Conservation (phyloP, 192 early-diverging fungal genomes). For the Backusella parvicylindrica region DNA sequence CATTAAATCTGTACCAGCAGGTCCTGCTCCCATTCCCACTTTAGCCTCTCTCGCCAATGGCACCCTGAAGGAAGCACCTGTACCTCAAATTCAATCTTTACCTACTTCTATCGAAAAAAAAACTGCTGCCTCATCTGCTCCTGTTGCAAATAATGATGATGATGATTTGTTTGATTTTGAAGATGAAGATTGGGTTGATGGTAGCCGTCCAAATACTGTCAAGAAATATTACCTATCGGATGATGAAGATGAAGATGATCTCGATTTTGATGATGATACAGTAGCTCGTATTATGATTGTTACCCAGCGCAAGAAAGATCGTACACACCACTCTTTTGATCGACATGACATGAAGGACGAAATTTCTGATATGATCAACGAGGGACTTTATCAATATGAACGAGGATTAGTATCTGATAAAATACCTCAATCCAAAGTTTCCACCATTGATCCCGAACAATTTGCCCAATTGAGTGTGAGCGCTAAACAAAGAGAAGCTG, state of each 20-base stretch:
- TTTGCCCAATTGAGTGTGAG: constrained; percentile 49
- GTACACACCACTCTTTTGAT: constrained; percentile 75
- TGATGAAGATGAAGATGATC: constrained; percentile 60
- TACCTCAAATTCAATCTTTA: background rate
- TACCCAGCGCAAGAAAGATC: constrained; percentile 72
- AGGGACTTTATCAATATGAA: constrained; percentile 91
- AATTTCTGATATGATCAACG: constrained; percentile 90
- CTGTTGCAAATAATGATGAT: constrained; percentile 38
- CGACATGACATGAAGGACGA: constrained; percentile 77
- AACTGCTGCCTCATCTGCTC: background rate
- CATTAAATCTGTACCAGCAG: constrained; percentile 14
- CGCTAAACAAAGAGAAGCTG: constrained; percentile 25
- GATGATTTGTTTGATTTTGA: constrained; percentile 81
- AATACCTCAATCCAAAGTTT: constrained; percentile 49
- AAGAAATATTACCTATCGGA: constrained; percentile 44
- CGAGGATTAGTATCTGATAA: constrained; percentile 45
- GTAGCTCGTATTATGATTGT: constrained; percentile 89
- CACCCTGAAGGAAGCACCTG: background rate
- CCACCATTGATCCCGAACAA: constrained; percentile 55
- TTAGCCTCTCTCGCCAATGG: background rate
- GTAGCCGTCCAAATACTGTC: constrained; percentile 37
- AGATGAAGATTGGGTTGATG: constrained; percentile 73
- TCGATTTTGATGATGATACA: constrained; percentile 88
- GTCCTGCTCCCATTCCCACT: background rate
- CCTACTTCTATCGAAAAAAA: background rate